Base-by-base conservation (phyloP, 106 monocot genomes). In the Dendrobium chrysotoxum region DNA sequence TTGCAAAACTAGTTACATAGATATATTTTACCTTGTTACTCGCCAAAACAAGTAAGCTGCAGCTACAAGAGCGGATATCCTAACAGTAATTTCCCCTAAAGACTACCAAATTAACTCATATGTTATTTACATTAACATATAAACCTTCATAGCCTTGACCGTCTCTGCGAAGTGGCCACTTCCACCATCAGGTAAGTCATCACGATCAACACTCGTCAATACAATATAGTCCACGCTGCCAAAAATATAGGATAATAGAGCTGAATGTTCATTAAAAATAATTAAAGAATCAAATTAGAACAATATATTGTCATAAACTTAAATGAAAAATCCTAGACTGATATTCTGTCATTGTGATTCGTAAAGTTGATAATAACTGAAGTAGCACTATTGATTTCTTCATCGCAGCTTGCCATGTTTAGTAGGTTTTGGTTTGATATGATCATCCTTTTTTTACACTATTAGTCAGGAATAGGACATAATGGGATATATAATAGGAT, bases 111-210 rank as follows among this genome's bases (percentile, higher is more conserved):
- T 28, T 30, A 70, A 70, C 28, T 70, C 2, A 70, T 23, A 30
- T 31, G 8, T 30, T 70, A 70, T 70, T 70, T 31, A 70, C 31
- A 70, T 23, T 11, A 70, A 26, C 68, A 71, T 35, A 31, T 38
- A 74, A 41, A 98, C 98, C 98, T 98, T 98, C 81, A 95, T 81
- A 25, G 84, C 75, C 82, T 84, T 88, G 65, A 98, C 92, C 53
- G 98, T 98, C 81, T 89, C 77, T 41, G 92, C 89, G 87, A 98
- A 98, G 79, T 98, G 98, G 71, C 88, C 85, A 85, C 98, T 98
- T 77, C 97, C 98, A 86, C 98, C 98, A 87, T 98, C 98, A 77
- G 98, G 91, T 57, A 98, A 82, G 81, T 98, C 98, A 92, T 98
- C 98, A 35, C 94, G 92, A 79, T 95, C 98, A 83, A 98, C 95